Evolutionary conservation across 2,329 filamentous ascomycete species (phyloP), one percentile per base, ranked within the genome.

Genomic region (Calonectria montana): DNA sequence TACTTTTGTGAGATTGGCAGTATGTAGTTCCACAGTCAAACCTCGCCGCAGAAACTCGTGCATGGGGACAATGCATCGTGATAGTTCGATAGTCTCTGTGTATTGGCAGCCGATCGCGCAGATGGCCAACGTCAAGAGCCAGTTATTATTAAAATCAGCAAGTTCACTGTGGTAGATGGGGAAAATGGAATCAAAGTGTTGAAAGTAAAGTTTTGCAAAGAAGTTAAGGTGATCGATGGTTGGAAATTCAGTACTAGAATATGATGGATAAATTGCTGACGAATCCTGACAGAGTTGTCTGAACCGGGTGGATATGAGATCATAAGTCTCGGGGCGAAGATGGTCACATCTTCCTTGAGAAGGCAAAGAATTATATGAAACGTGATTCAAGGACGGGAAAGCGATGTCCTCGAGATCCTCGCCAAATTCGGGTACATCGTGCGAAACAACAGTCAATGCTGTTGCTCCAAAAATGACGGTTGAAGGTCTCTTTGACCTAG

Each of bases 141-240:
- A 80, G 15, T 69, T 62, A 0, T 74, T 64, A 1, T 77, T 74
- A 0, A 75, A 8, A 3, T 69, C 64, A 1, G 68, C 61, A 2
- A 71, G 15, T 0, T 39, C 70, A 9, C 70, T 53, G 39, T 83
- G 79, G 0, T 82, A 75, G 18, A 84, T 78, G 2, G 82, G 80
- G 6, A 83, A 45, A 7, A 82, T 78, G 0, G 77, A 75, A 64
- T 81, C 76, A 47, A 83, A 82, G 37, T 82, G 73, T 18, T 79
- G 74, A 64, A 82, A 82, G 55, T 79, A 84, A 0, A 83, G 75
- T 6, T 70, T 76, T 27, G 80, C 72, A 43, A 82, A 83, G n/a
- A 79, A 74, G 47, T 82, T 77, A 39, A 83, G 63, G 2, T 81
- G 73, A 7, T 69, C 65, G 3, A 76, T 63, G 16, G 73, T 67